These are phyloP conservation scores for Volvox africanus DNA, from an alignment of 139 green algal genomes.

Conservation along the genomic window DNA sequence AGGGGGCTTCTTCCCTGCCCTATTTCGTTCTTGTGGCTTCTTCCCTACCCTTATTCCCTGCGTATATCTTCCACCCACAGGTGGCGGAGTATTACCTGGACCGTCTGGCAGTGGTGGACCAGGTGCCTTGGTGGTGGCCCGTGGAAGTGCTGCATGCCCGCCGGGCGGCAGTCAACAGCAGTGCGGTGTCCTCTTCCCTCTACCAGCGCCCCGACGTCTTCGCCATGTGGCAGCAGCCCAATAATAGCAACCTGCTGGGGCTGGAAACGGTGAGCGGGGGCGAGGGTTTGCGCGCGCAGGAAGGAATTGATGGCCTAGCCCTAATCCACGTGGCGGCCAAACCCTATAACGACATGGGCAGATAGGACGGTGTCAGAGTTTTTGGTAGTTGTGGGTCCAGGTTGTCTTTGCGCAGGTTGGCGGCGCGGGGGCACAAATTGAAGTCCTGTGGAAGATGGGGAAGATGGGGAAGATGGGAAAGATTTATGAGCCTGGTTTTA, in stretches of 20 bases:
- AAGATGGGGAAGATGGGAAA: too few species aligned
- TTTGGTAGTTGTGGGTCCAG: too few species aligned
- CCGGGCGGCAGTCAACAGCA: background rate
- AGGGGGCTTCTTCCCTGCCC: background rate
- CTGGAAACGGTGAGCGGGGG: slow-evolving; percentile 26
- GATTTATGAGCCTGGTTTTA: too few species aligned
- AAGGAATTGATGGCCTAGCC: background rate
- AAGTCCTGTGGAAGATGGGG: too few species aligned
- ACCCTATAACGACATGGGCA: too few species aligned
- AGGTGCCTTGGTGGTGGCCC: slow-evolving; percentile 65
- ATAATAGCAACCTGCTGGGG: slow-evolving; percentile 15
- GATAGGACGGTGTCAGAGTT: too few species aligned
- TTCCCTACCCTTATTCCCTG: background rate
- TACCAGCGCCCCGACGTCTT: slow-evolving; percentile 22
- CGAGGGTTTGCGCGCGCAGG: background rate
- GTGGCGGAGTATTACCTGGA: slow-evolving; percentile 34
- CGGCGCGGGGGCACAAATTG: too few species aligned
- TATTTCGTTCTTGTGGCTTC: background rate
- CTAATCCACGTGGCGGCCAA: too few species aligned
- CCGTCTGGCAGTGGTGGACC: slow-evolving; percentile 50
- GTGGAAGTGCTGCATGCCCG: slow-evolving; percentile 16
- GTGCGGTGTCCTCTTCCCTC: background rate
- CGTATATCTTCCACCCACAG: background rate
- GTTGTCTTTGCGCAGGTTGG: too few species aligned
- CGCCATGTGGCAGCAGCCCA: slow-evolving; percentile 24